A percentile compares a stretch with the other conserved stretches of the same genome.
Conservation (phyloP, 192 early-diverging fungal genomes). For the Coemansia sp. region DNA sequence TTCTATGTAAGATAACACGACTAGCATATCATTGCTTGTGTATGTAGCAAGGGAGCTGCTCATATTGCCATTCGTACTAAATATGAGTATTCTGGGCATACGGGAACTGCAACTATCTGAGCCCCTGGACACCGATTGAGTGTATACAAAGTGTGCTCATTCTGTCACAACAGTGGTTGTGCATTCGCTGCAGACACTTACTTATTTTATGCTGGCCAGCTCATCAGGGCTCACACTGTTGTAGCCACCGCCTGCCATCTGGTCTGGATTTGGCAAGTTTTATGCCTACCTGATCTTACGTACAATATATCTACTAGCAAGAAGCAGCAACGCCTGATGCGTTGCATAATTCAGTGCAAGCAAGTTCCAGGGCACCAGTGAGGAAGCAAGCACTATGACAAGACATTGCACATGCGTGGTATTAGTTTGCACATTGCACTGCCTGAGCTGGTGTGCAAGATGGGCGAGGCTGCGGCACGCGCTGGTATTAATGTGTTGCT, state of each 20-base stretch:
- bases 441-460: conserved; percentile 27
- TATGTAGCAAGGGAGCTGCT: too few relatives aligned
- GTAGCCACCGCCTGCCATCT: not conserved
- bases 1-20: too few relatives aligned
- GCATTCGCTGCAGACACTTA: not conserved
- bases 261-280: too few relatives aligned
- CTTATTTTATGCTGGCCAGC: not conserved
- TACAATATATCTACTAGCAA: too few relatives aligned
- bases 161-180: not conserved
- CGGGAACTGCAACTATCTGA: not conserved
- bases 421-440: conserved; percentile 46
- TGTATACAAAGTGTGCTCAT: not conserved
- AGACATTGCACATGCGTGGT: too few relatives aligned
- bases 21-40: too few relatives aligned
- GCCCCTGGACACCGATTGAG: not conserved
- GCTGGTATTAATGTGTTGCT: not conserved
- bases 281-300: too few relatives aligned
- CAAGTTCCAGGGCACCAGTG: too few relatives aligned
- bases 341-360: too few relatives aligned
- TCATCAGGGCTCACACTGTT: not conserved
- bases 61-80: too few relatives aligned
- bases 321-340: too few relatives aligned
- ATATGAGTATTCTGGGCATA: not conserved
- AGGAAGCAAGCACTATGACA: too few relatives aligned
- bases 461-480: conserved; percentile 1